These are phyloP conservation scores for Alternaria sp. DNA, from an alignment of 2,329 filamentous ascomycete species.

Conservation along the genomic window DNA sequence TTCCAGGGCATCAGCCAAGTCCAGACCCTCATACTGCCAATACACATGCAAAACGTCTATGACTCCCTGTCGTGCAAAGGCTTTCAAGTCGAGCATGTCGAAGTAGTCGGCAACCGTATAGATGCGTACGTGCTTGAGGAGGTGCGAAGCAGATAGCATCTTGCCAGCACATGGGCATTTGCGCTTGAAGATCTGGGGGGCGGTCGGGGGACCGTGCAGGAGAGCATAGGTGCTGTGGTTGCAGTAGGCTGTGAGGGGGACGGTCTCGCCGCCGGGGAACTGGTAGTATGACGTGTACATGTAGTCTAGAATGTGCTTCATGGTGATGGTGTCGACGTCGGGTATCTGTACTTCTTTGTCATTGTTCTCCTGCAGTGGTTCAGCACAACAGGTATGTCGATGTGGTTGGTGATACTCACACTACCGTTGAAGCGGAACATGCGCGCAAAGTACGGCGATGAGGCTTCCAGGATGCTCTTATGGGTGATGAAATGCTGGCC, in stretches of 20 bases:
- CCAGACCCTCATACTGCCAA: slow-evolving; percentile 7
- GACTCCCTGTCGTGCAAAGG: slow-evolving; percentile 1
- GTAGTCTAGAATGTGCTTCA: slow-evolving; percentile 12
- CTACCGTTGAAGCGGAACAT: slow-evolving; percentile 13
- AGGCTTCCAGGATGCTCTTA: neutral
- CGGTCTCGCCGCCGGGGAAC: neutral
- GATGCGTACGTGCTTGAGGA: slow-evolving; percentile 9
- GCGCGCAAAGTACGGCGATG: slow-evolving; percentile 10
- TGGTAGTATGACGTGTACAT: slow-evolving; percentile 10
- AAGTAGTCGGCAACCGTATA: slow-evolving; percentile 15
- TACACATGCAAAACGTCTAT: slow-evolving; percentile 12
- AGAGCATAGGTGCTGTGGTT: slow-evolving; percentile 5
- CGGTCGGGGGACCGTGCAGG: neutral
- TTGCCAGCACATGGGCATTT: slow-evolving; percentile 10
- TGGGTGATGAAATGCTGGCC: slow-evolving; percentile 1
- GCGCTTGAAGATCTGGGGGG: slow-evolving; percentile 1
- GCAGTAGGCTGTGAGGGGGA: slow-evolving; percentile 3
- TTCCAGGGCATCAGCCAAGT: slow-evolving; percentile 6
- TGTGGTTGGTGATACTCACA: neutral
- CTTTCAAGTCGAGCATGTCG: slow-evolving; percentile 2
- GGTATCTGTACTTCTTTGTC: neutral
- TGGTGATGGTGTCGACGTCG: neutral
- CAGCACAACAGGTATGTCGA: neutral
- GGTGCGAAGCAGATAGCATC: neutral
- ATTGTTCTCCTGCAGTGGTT: neutral